Conservation (phyloP, 345 rosid species). For the Acer negundo region DNA sequence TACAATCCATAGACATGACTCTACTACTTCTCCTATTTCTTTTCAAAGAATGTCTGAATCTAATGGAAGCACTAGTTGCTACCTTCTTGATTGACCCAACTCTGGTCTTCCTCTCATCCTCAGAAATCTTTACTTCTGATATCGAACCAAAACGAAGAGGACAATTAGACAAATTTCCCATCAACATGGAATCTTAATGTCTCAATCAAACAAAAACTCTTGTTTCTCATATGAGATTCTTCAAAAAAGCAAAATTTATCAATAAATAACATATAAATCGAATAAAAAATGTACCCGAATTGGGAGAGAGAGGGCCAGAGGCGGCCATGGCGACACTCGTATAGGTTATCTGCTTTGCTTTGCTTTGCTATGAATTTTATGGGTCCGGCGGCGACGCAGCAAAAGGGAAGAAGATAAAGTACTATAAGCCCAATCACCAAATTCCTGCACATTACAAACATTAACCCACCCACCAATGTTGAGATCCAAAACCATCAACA, state of each 20-base stretch:
- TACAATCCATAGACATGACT: slow-evolving; percentile 51
- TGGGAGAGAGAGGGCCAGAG: slow-evolving; percentile 32
- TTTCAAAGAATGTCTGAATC: slow-evolving; percentile 73
- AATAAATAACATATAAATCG: not conserved
- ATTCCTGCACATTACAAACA: slow-evolving; percentile 30
- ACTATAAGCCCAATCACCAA: slow-evolving; percentile 37
- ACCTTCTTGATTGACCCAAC: slow-evolving; percentile 72
- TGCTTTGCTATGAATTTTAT: slow-evolving; percentile 8
- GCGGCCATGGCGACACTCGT: slow-evolving; percentile 41
- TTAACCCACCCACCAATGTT: not conserved
- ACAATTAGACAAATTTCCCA: not conserved
- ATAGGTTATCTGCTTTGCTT: not conserved
- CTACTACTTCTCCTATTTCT: slow-evolving; percentile 75
- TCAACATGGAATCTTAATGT: too few relatives aligned
- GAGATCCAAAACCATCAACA: not conserved
- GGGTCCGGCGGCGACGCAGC: slow-evolving; percentile 34
- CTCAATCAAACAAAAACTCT: not conserved
- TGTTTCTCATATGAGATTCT: not conserved
- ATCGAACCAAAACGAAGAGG: not conserved
- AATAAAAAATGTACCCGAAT: slow-evolving; percentile 24
- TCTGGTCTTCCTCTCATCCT: slow-evolving; percentile 54
- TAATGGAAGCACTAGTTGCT: slow-evolving; percentile 67
- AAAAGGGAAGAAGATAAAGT: slow-evolving; percentile 35
- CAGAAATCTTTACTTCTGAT: slow-evolving; percentile 38
- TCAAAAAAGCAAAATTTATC: not conserved